Evolutionary conservation across 169 alveolate species (phyloP), one percentile per base, ranked within the genome.

Genomic region (Cyclospora cayetanensis): DNA sequence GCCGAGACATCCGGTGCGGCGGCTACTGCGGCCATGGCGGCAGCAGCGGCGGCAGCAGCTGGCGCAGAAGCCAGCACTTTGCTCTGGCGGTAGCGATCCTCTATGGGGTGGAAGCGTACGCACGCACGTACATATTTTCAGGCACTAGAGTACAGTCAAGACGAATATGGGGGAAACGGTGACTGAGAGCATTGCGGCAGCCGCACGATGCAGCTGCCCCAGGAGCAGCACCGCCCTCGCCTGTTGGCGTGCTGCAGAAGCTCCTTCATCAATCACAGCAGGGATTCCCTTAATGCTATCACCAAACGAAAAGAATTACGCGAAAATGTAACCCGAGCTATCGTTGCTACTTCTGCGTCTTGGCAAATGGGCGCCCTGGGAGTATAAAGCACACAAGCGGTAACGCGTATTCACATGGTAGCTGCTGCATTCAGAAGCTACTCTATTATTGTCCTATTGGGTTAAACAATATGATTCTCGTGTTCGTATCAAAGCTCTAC

Each of bases 41-140:
- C 89, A 80, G 89, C 89, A 80, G 89, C 89, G 74, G 89, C 89
- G 89, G 89, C 89, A 80, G 89, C 89, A 80, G 74, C 89, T 80
- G 86, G 65, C 86, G 86, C 86, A 76, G 86, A 76, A 76, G 86
- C 86, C 86, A 76, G 86, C 86, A 76, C 86, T 76, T 76, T 76
- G 86, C 86, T 76, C 86, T 76, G 86, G 65, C 65, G 86, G 86
- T 43, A 76, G 68, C 31, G 86, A 76, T 76, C 86, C 86, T 76
- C 86, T 66, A 43, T 29, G 46, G 4, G 68, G 86, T 63, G 50
- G 65, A 76, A 41, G 37, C 41, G 86, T 76, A 76, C 86, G 66
- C 86, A 39, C 86, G 86, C 65, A 76, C 46, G 86, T 41, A 42
- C 86, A 76, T 76, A 76, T 76, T 76, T 76, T 76, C 86, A 63